Evolutionary conservation across 129 eudicot species (phyloP), one percentile per base, ranked within the genome.

Genomic region (Flaveria sonorensis): DNA sequence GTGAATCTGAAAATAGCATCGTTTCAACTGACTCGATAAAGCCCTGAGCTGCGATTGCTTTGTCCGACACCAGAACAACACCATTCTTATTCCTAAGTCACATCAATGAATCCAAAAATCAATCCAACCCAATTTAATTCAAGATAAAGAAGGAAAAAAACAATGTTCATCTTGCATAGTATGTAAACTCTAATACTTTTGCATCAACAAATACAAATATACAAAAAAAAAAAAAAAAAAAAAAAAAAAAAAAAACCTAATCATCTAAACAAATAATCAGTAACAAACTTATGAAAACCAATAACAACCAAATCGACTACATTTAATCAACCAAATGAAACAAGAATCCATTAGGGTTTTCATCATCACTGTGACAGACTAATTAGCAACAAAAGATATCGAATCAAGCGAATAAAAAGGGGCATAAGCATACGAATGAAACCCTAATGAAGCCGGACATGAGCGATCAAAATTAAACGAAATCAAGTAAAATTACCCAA

Each of bases 21-120:
- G 73, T 68, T 24, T 84, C 26, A 82, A 78, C 50, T 77, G 86
- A 64, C 46, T 75, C 6, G 86, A 74, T 30, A 86, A 52, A 69
- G 55, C 77, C 61, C 71, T 74, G 61, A 81, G 65, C 32, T 79
- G 84, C 7, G 80, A 62, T 70, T 85, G 85, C 83, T 81, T 85
- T 53, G 85, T 61, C 68, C 96, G 82, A 73, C 90, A 76, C 85
- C 82, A 82, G 14, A 82, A 70, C 51, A 87, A 73, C 87, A 85
- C 84, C 79, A 62, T 63, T 71, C 71, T 80, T 73, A 68, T 73
- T 73, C 80, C 79, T 73, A 56, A 3, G 11, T 53, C 62, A 46
- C 75, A 80, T 64, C 69, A 80, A 73, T 43, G 10, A 66, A 66
- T 24, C 74, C 24, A 73, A 50, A 26, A 8, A 40, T 65, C 43